phyloP scores from a whole-genome alignment of 2,329 filamentous ascomycete species.

The Davidsoniella virescens region DNA sequence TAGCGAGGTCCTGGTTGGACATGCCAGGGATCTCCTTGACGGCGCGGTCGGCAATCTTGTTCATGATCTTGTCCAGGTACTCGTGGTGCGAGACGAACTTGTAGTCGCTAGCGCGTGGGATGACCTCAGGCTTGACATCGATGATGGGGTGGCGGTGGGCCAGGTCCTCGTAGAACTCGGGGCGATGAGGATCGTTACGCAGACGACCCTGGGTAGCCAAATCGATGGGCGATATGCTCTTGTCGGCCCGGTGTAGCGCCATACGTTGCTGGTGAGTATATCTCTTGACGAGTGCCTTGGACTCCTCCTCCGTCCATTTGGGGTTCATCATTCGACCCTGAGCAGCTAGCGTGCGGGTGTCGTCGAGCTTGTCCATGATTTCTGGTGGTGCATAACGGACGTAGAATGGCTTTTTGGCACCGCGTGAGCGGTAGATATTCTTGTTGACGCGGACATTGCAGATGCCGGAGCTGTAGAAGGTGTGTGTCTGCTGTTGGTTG shows the following conservation, averaged over 20 bases:
- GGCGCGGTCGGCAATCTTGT: slow-evolving; percentile 34
- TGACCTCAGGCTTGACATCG: slow-evolving; percentile 45
- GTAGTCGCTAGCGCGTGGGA: slow-evolving; percentile 33
- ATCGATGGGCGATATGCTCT: slow-evolving; percentile 57
- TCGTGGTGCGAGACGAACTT: slow-evolving; percentile 47
- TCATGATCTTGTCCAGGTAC: slow-evolving; percentile 22
- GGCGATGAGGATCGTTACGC: slow-evolving; percentile 53
- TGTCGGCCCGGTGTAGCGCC: slow-evolving; percentile 67
- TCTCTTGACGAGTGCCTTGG: slow-evolving; percentile 24
- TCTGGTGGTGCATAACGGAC: no score
- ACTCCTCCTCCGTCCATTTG: slow-evolving; percentile 1
- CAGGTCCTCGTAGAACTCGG: slow-evolving; percentile 73
- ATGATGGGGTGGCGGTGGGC: slow-evolving; percentile 59
- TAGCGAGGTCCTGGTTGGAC: slow-evolving; percentile 26
- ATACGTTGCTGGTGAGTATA: slow-evolving; percentile 72
- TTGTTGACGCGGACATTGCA: slow-evolving; percentile 2
- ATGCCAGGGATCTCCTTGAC: slow-evolving; percentile 28
- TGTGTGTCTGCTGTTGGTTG: slow-evolving; percentile 16
- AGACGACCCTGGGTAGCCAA: slow-evolving; percentile 55
- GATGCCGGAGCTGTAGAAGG: slow-evolving; percentile 37
- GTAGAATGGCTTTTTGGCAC: slow-evolving; percentile 1
- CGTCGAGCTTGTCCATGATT: neutral
- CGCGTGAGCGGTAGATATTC: slow-evolving; percentile 9
- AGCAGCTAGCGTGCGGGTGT: neutral
- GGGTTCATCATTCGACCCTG: neutral